Evolutionary conservation across 2,329 filamentous ascomycete genomes (phyloP), one percentile per base, ranked within the genome.

Genomic region (Colletotrichum orbiculare): DNA sequence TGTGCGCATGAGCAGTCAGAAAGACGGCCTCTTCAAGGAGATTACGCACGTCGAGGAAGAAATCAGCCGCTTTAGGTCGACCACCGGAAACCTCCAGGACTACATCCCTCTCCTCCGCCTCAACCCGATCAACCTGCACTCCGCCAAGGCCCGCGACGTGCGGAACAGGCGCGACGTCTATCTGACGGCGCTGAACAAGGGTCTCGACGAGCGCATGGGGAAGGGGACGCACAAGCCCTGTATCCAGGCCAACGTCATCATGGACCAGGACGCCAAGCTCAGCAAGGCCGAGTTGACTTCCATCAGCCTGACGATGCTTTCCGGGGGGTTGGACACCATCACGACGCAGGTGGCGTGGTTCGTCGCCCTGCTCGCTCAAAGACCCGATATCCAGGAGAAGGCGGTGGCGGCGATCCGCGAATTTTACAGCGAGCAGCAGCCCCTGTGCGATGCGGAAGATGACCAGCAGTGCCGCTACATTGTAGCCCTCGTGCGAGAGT

Each of bases 291-390:
- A 91, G 68, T 79, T 91, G 41, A 89, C 83, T 0, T 88, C 85
- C 0, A 91, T 91, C 69, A 89, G 86, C 67, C 74, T 91, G 66
- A 91, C 88, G 1, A 91, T 91, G 89, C 77, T 91, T 5, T 88
- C 86, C 0, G 89, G 88, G 1, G 89, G 89, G 0, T 77, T 91
- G 4, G 89, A 91, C 67, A 91, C 89, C 0, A 83, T 91, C 41
- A 89, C 87, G 1, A 90, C 88, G 0, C 78, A 89, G 6, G 83
- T 91, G 1, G 85, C 87, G 5, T 91, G 88, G 88, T 88, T 86
- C 69, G 81, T 91, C 54, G 86, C 83, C 0, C 78, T 89, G 35
- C 76, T 91, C 3, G 82, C 87, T 0, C 82, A 86, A 49, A 81
- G 86, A 25, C 84, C 83, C 0, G 87, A 91, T 61, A 82, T 91